These are phyloP conservation scores for Neonectria magnoliae DNA, from an alignment of 2,329 filamentous ascomycete genomes.

Conservation along the genomic window DNA sequence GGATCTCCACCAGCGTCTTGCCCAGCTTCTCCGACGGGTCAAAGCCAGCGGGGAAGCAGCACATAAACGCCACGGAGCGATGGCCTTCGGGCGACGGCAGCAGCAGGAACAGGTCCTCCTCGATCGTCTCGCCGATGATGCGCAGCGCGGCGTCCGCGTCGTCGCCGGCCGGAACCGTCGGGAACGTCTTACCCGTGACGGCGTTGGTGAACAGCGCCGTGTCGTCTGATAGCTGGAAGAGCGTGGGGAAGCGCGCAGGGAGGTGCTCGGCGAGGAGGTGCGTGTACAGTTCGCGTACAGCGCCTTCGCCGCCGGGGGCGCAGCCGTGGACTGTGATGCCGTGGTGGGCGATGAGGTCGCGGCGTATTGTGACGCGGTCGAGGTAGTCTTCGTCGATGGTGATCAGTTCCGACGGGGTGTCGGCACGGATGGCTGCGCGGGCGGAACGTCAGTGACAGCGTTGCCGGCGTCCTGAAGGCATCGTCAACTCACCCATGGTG, in stretches of 20 bases:
- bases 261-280: conserved; percentile 60
- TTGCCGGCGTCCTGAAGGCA: neutral
- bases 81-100: conserved; percentile 55
- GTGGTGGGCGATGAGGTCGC: conserved; percentile 51
- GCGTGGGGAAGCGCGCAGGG: conserved; percentile 58
- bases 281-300: conserved; percentile 60
- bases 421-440: conserved; percentile 53
- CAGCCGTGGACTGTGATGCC: conserved; percentile 54
- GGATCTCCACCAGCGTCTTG: conserved; percentile 58
- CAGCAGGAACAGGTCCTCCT: conserved; percentile 65
- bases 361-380: conserved; percentile 53
- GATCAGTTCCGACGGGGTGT: conserved; percentile 60
- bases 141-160: conserved; percentile 48
- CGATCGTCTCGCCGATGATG: conserved; percentile 60
- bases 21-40: conserved; percentile 62
- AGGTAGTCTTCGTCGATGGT: conserved; percentile 63
- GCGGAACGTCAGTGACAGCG: neutral
- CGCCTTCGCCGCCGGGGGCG: conserved; percentile 50
- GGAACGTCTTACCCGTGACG: conserved; percentile 46
- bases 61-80: conserved; percentile 58
- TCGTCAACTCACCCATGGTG: conserved; percentile 58
- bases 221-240: conserved; percentile 54
- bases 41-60: conserved; percentile 64
- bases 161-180: conserved; percentile 44
- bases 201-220: conserved; percentile 50